Conservation (phyloP, 1,284 basidiomycete genomes). For the Sporisorium exsertum region DNA sequence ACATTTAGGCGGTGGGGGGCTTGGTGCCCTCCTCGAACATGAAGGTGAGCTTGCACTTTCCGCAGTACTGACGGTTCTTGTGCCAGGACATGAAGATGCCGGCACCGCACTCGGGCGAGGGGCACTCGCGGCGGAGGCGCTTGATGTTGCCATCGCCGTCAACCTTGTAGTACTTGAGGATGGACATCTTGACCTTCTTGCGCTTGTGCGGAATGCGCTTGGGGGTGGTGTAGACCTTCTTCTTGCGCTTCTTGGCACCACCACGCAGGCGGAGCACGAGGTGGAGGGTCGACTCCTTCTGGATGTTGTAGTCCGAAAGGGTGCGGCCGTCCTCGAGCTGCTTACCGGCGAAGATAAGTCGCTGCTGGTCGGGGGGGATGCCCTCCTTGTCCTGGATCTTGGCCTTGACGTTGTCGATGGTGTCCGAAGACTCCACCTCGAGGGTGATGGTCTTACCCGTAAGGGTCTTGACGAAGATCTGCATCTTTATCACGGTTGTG, state of each 20-base stretch:
- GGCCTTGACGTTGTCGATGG: slow-evolving; percentile 70
- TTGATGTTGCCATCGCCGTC: slow-evolving; percentile 99
- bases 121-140: slow-evolving; percentile 97
- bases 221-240: slow-evolving; percentile 98
- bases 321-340: slow-evolving; percentile 78
- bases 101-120: slow-evolving; percentile 70
- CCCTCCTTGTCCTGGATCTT: slow-evolving; percentile 75
- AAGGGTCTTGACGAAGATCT: slow-evolving; percentile 68
- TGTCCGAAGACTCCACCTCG: slow-evolving; percentile 70
- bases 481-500: slow-evolving; percentile 60
- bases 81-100: slow-evolving; percentile 69
- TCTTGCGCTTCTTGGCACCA: slow-evolving; percentile 99
- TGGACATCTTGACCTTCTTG: slow-evolving; percentile 99
- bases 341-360: slow-evolving; percentile 97
- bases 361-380: slow-evolving; percentile 95
- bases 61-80: slow-evolving; percentile 69
- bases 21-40: slow-evolving; percentile 68
- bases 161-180: slow-evolving; percentile 99
- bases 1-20: slow-evolving; percentile 58
- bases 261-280: slow-evolving; percentile 78
- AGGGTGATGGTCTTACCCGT: slow-evolving; percentile 70
- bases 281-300: slow-evolving; percentile 75
- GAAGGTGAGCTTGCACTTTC: slow-evolving; percentile 70
- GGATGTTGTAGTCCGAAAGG: slow-evolving; percentile 78
- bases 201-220: slow-evolving; percentile 99